A percentile compares a stretch with the other conserved stretches of the same genome.
These are phyloP conservation scores for Phytophthora sojae DNA, from an alignment of 352 stramenopile species.

Conservation along the genomic window DNA sequence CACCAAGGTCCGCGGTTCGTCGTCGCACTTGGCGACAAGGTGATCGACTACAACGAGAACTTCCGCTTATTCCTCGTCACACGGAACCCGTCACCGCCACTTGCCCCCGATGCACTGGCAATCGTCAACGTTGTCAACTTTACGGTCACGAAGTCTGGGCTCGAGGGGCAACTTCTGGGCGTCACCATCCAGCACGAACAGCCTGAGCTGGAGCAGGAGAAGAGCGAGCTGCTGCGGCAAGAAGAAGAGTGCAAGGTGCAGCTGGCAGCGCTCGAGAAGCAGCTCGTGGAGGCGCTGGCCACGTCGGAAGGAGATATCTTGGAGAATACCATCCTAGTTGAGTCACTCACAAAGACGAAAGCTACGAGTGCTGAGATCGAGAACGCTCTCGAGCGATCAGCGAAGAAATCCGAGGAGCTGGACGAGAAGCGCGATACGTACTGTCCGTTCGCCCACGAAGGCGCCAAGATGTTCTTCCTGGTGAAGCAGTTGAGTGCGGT, in stretches of 20 bases:
- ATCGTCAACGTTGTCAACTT: slow-evolving; percentile 96
- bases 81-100: slow-evolving; percentile 86
- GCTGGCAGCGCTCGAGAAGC: slow-evolving; percentile 92
- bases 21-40: slow-evolving; percentile 92
- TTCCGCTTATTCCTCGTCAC: slow-evolving; percentile 95
- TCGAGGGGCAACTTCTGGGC: slow-evolving; percentile 94
- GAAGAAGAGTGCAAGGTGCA: slow-evolving; percentile 97
- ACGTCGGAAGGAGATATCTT: slow-evolving; percentile 96
- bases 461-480: slow-evolving; percentile 94
- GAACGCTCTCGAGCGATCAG: slow-evolving; percentile 87
- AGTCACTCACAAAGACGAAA: slow-evolving; percentile 95
- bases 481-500: slow-evolving; percentile 90
- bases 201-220: slow-evolving; percentile 94
- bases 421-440: slow-evolving; percentile 94
- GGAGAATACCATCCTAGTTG: slow-evolving; percentile 94
- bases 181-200: slow-evolving; percentile 96
- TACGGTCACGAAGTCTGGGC: slow-evolving; percentile 93
- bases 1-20: slow-evolving; percentile 93
- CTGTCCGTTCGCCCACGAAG: slow-evolving; percentile 88
- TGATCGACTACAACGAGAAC: slow-evolving; percentile 96
- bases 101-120: slow-evolving; percentile 89
- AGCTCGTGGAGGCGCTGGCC: slow-evolving; percentile 93
- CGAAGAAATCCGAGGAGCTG: slow-evolving; percentile 91
- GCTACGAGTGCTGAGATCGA: slow-evolving; percentile 93
- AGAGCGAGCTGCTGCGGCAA: slow-evolving; percentile 91